Base-by-base conservation (phyloP, 768 basidiomycete species). In the Trametes coccinea region DNA sequence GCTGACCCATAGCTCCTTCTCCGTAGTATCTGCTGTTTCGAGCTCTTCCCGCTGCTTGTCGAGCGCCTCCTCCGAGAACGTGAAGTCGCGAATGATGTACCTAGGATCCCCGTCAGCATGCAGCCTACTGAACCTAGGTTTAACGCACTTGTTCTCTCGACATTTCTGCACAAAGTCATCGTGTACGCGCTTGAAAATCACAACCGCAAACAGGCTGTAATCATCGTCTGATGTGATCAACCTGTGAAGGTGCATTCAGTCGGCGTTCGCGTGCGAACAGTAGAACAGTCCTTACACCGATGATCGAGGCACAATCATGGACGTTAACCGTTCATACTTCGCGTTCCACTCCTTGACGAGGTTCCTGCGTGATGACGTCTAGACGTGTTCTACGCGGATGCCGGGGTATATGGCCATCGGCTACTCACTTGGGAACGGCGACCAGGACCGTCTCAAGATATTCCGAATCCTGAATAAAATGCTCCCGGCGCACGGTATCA, bases 1-100 rank as follows among this genome's bases (percentile, higher is more conserved):
- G 74, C 87, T 66, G 70, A 96, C 95, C 97, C 97, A 98, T 51
- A 97, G 87, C 70, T 99, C 96, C 75, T 92, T 93, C 81, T 98
- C 97, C 31, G 94, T 92, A 6, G 83, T 80, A 65, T 88, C 87
- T 2, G 94, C 86, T n/a, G 79, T 79, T 34, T 87, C 84, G 11
- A 97, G 77, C 53, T 96, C 96, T 72, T 91, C 83, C 66, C 81
- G 82, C 71, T 96, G 92, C 74, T 88, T 93, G 61, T 80, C 80
- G 31, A 95, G 78, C 60, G 88, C 88, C 45, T 88, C 88, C 71
- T 93, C 90, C 27, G 95, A 92, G 71, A 83, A 98, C 13, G 83
- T 84, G 72, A 98, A 99, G 66, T 99, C 97, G n/a, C 97, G 86
- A 9, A 94, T 85, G 60, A 95, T 88, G 77, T 94, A 98, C 71